Evolutionary conservation across 345 rosid genomes (phyloP), one percentile per base, ranked within the genome.

Genomic region (Trapa incisa): DNA sequence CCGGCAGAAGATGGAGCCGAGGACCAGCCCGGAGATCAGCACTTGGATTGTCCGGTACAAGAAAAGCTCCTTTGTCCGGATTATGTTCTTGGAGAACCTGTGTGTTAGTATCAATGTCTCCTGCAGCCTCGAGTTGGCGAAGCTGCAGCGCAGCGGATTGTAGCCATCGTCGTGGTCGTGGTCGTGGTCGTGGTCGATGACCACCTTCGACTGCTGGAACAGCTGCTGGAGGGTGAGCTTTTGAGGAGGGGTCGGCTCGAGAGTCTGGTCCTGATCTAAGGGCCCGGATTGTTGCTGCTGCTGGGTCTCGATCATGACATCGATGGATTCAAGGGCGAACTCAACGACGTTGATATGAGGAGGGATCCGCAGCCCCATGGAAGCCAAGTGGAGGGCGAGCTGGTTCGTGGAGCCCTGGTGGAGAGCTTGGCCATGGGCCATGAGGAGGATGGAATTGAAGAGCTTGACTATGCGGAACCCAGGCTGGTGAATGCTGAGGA

Each of bases 71-170:
- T 83, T 93, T 66, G 96, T 93, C 70, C 96, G 72, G 73, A 80
- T 86, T 15, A 91, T 91, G 82, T 87, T 93, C 77, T 88, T 93
- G 47, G 96, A 91, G 87, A 94, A 94, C 68, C 97, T 81, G 64
- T 87, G 91, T 2, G 88, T 81, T 67, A 91, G 96, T 57, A 91
- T 80, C 70, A 81, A 13, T 48, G 95, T 91, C 61, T 94, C 99
- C 48, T 60, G 67, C 37, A 91, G 36, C 67, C 89, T 81, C 1
- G 96, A 86, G 70, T 94, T 94, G 3, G 91, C 85, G 22, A 82
- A 94, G 72, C 75, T 81, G 41, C 53, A 76, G 0, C 78, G 78
- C 63, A 78, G 69, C 29, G 29, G 29, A 22, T 22, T 22, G 29
- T 22, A 22, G 29, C 29, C 29, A 22, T 22, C 29, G 4, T 45